These are phyloP conservation scores for Coprinopsis marcescibilis DNA, from an alignment of 768 basidiomycete genomes.

Conservation along the genomic window DNA sequence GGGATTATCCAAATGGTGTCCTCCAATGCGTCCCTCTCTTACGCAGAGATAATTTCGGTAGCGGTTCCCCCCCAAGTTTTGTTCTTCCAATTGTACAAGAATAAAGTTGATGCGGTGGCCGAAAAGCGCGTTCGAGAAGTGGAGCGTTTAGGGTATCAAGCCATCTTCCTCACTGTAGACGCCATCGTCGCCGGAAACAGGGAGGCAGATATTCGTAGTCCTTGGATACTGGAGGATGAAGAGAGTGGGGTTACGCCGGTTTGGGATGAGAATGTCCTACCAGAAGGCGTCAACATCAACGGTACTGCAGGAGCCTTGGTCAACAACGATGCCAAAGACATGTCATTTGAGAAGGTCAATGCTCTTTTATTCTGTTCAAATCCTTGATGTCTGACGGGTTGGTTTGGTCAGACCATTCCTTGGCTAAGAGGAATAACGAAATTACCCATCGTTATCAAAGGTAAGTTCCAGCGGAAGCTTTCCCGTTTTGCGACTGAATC, in stretches of 20 bases:
- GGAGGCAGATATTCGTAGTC: constrained; percentile 64
- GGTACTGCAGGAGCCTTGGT: constrained; percentile 68
- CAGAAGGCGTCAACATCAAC: constrained; percentile 32
- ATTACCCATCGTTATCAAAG: constrained; percentile 73
- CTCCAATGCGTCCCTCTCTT: constrained; percentile 68
- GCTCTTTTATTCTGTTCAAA: not conserved
- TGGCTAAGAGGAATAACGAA: constrained; percentile 69
- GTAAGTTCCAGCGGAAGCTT: constrained; percentile 23
- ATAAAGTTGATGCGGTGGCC: constrained; percentile 59
- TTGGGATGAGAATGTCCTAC: constrained; percentile 27
- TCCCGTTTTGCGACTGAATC: not conserved
- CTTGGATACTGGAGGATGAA: constrained; percentile 52
- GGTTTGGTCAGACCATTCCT: constrained; percentile 53
- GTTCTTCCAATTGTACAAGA: constrained; percentile 87
- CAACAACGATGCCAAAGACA: constrained; percentile 61
- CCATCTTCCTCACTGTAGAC: constrained; percentile 90
- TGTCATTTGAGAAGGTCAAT: constrained; percentile 69
- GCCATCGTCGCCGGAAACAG: constrained; percentile 79
- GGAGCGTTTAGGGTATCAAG: constrained; percentile 72
- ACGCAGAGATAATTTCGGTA: constrained; percentile 53
- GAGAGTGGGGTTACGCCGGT: constrained; percentile 34
- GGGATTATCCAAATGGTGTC: constrained; percentile 86
- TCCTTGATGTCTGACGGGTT: not conserved
- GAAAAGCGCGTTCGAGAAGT: constrained; percentile 67
- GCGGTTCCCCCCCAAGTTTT: constrained; percentile 52